Evolutionary conservation across 2,329 filamentous ascomycete genomes (phyloP).

Genomic region (Zasmidium cellare): DNA sequence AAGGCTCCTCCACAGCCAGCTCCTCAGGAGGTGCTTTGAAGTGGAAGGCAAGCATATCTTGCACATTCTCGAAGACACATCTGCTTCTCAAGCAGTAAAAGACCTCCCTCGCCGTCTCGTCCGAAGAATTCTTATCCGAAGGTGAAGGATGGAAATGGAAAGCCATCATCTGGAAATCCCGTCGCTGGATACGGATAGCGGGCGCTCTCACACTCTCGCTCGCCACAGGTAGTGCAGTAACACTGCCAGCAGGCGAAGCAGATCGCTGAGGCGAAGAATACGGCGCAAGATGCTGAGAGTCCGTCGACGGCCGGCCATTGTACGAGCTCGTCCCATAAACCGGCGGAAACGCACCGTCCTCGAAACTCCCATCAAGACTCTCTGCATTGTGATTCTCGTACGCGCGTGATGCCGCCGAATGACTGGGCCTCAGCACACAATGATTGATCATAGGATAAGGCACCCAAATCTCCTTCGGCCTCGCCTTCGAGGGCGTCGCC

Average conservation of each 20-base stretch:
- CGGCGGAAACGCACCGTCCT: slow-evolving; percentile 30
- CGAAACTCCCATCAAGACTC: slow-evolving; percentile 13
- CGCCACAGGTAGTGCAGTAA: slow-evolving; percentile 34
- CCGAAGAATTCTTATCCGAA: slow-evolving; percentile 38
- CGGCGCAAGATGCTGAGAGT: slow-evolving; percentile 25
- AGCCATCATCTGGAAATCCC: slow-evolving; percentile 91
- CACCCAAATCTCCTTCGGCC: slow-evolving; percentile 79
- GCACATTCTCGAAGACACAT: slow-evolving; percentile 78
- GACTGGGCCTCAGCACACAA: slow-evolving; percentile 70
- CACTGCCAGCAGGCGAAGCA: slow-evolving; percentile 51
- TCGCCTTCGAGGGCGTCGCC: slow-evolving; percentile 31
- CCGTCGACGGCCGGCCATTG: slow-evolving; percentile 27
- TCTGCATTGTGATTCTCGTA: slow-evolving; percentile 1
- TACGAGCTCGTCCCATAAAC: slow-evolving; percentile 30
- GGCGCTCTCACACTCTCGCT: slow-evolving; percentile 59
- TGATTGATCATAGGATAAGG: slow-evolving; percentile 88
- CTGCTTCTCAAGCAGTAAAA: slow-evolving; percentile 82
- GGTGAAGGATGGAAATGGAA: slow-evolving; percentile 80
- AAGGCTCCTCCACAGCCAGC: slow-evolving; percentile 71
- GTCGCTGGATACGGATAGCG: slow-evolving; percentile 81
- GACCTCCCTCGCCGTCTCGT: slow-evolving; percentile 66
- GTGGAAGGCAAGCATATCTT: slow-evolving; percentile 87
- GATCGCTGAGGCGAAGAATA: slow-evolving; percentile 27
- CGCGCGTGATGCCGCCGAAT: slow-evolving; percentile 10
- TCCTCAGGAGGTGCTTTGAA: slow-evolving; percentile 69